phyloP scores from a whole-genome alignment of 805 yeast species.

The Ogataea nonfermentans region DNA sequence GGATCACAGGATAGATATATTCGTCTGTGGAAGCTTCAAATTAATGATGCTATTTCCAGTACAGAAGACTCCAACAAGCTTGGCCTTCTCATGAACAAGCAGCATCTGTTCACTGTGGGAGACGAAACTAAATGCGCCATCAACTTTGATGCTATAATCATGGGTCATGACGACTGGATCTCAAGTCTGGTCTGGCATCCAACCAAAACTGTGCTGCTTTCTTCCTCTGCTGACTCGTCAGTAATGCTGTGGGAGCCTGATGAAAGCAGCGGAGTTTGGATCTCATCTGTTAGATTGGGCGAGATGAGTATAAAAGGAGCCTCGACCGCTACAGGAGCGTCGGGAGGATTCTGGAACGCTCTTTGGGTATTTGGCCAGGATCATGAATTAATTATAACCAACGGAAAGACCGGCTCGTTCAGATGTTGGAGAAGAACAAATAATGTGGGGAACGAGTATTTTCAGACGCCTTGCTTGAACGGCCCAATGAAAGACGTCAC shows the following conservation, averaged over 20 bases:
- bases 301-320: slow-evolving; percentile 96
- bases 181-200: slow-evolving; percentile 83
- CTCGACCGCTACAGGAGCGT: slow-evolving; percentile 95
- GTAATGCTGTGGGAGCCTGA: slow-evolving; percentile 95
- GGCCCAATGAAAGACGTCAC: slow-evolving; percentile 78
- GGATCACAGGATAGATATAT: slow-evolving; percentile 94
- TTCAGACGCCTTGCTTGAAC: slow-evolving; percentile 55
- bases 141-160: slow-evolving; percentile 85
- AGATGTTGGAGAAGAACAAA: slow-evolving; percentile 56
- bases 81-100: slow-evolving; percentile 65
- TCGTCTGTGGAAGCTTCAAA: slow-evolving; percentile 77
- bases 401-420: slow-evolving; percentile 92
- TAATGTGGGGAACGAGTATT: slow-evolving; percentile 23
- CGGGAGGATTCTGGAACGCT: slow-evolving; percentile 62
- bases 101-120: slow-evolving; percentile 53
- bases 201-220: slow-evolving; percentile 55
- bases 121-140: slow-evolving; percentile 47
- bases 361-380: slow-evolving; percentile 57
- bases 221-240: slow-evolving; percentile 91
- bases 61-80: slow-evolving; percentile 52
- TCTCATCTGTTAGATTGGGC: slow-evolving; percentile 76
- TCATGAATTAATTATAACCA: slow-evolving; percentile 62
- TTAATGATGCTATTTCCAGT: slow-evolving; percentile 54
- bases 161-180: slow-evolving; percentile 99
- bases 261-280: slow-evolving; percentile 83